Percentiles rank a stretch among this genome's conserved stretches.
Evolutionary conservation across 345 rosid genomes (phyloP).

Genomic region (Garcia nutans): DNA sequence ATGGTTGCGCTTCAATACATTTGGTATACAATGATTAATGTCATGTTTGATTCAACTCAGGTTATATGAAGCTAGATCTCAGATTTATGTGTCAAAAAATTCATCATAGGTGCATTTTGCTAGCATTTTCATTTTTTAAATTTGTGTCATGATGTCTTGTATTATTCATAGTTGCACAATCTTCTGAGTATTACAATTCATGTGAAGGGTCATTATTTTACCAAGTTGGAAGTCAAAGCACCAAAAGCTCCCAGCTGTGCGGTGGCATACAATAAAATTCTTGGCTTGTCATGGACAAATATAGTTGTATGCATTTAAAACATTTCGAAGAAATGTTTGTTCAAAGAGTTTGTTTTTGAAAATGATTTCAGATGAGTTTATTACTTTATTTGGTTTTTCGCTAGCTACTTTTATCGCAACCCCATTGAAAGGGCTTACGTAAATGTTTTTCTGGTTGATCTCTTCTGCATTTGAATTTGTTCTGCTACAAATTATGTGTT

Average conservation of each 20-base stretch:
- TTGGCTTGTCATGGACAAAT: not conserved
- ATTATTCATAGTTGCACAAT: conserved; percentile 14
- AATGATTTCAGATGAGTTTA: not conserved
- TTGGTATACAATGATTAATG: conserved; percentile 23
- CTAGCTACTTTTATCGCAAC: not conserved
- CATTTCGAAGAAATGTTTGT: not conserved
- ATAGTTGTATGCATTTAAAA: not conserved
- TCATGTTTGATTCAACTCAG: conserved; percentile 26
- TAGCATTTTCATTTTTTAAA: conserved; percentile 1
- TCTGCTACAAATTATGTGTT: not conserved
- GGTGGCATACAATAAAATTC: not conserved
- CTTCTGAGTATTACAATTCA: conserved; percentile 4
- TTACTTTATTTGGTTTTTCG: not conserved
- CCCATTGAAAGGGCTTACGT: not conserved
- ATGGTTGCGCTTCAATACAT: conserved; percentile 27
- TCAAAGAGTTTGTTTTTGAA: not conserved
- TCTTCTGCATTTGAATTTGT: not conserved
- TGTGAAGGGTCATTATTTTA: conserved; percentile 20
- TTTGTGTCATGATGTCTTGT: conserved; percentile 13
- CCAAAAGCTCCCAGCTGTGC: not conserved
- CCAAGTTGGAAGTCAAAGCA: conserved; percentile 4
- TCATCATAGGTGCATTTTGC: conserved; percentile 1
- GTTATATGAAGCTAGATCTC: conserved; percentile 28
- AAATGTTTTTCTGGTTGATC: not conserved
- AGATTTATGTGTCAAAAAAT: conserved; percentile 12